Conservation (phyloP, 495 filamentous ascomycete species). For the Oleoguttula mirabilis region DNA sequence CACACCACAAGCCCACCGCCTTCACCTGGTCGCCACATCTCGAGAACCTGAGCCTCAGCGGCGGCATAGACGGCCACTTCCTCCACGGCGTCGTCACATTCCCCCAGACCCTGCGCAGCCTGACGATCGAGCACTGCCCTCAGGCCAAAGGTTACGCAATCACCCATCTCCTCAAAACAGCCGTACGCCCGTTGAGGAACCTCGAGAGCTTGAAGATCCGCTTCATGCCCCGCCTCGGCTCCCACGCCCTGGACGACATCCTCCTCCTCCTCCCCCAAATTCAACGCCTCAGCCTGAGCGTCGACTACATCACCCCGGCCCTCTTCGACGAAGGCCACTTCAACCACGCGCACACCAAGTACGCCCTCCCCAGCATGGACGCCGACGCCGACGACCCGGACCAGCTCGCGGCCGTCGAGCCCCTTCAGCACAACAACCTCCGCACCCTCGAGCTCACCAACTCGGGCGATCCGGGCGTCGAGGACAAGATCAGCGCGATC, state of each 20-base stretch:
- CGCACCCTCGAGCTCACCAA: slow-evolving; percentile 17
- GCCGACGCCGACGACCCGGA: neutral
- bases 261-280: slow-evolving; percentile 22
- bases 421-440: slow-evolving; percentile 1
- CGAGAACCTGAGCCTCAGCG: slow-evolving; percentile 33
- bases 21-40: slow-evolving; percentile 37
- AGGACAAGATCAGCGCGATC: slow-evolving; percentile 17
- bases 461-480: slow-evolving; percentile 8
- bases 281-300: slow-evolving; percentile 19
- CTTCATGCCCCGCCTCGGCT: slow-evolving; percentile 19
- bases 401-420: neutral
- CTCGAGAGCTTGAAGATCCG: slow-evolving; percentile 16
- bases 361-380: neutral
- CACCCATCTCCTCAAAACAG: slow-evolving; percentile 11
- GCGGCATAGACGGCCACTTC: slow-evolving; percentile 35
- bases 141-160: slow-evolving; percentile 9
- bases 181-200: slow-evolving; percentile 5
- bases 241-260: slow-evolving; percentile 19
- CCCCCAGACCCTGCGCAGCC: slow-evolving; percentile 25
- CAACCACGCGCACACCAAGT: neutral
- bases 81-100: slow-evolving; percentile 25
- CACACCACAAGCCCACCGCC: slow-evolving; percentile 4
- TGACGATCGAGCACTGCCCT: slow-evolving; percentile 31
- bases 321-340: slow-evolving; percentile 17
- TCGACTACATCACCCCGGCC: slow-evolving; percentile 24